Conservation (phyloP, 164 flowering plant genomes). For the Nymphaea thermarum region DNA sequence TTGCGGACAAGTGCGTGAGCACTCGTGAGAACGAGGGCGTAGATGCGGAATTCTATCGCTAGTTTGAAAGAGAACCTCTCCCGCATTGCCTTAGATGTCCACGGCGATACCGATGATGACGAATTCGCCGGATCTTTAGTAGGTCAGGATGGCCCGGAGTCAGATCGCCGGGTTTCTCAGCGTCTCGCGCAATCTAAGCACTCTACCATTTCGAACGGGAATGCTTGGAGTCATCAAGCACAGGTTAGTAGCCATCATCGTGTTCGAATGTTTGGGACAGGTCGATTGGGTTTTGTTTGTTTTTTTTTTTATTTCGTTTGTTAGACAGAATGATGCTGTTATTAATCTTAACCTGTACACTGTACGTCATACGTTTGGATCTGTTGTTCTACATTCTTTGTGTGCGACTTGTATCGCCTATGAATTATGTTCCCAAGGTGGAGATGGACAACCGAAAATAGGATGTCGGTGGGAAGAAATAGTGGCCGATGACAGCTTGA, state of each 20-base stretch:
- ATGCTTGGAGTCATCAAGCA: slow-evolving; percentile 25
- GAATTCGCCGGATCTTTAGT: slow-evolving; percentile 27
- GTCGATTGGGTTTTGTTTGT: background rate
- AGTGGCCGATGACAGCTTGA: no score
- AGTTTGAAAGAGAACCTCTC: slow-evolving; percentile 76
- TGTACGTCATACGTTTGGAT: no score
- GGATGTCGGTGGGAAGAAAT: no score
- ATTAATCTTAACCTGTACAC: no score
- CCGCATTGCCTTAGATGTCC: slow-evolving; percentile 82
- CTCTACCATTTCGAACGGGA: slow-evolving; percentile 44
- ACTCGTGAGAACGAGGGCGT: background rate
- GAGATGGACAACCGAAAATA: no score
- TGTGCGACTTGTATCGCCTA: no score
- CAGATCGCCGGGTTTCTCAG: slow-evolving; percentile 52
- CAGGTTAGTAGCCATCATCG: slow-evolving; percentile 37
- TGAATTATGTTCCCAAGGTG: no score
- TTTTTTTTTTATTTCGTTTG: no score
- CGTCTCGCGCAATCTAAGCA: slow-evolving; percentile 41
- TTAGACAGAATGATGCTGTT: no score
- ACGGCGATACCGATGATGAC: slow-evolving; percentile 54
- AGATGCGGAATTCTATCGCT: slow-evolving; percentile 29
- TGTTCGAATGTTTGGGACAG: background rate
- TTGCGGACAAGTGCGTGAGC: background rate
- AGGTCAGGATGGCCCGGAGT: slow-evolving; percentile 22
- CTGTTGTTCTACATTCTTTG: no score